A percentile compares a stretch with the other conserved stretches of the same genome.
Evolutionary conservation across 495 filamentous ascomycete genomes (phyloP).

Genomic region (Sordaria brevicollis): DNA sequence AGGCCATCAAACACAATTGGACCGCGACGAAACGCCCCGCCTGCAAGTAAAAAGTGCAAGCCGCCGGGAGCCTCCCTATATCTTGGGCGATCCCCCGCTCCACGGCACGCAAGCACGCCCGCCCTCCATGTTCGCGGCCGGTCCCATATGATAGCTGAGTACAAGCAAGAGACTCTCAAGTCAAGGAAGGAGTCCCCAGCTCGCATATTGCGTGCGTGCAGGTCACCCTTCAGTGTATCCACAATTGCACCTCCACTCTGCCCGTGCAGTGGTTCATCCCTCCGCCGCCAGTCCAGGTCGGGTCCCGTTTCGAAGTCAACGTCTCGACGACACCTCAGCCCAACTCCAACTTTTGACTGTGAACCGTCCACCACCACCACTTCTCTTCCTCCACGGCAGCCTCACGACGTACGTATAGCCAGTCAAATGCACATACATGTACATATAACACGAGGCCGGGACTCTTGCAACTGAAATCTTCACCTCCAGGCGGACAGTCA

Average conservation of each 20-base stretch:
- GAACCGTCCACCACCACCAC: not conserved
- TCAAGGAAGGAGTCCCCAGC: not conserved
- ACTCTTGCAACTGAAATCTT: not conserved
- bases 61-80: not conserved
- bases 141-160: no score
- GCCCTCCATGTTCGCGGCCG: not conserved
- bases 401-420: not conserved
- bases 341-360: no score
- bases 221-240: no score
- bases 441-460: not conserved
- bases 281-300: no score
- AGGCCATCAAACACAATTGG: not conserved
- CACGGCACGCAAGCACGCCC: no score
- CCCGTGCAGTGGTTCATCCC: not conserved
- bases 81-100: not conserved
- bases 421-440: no score
- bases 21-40: not conserved
- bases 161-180: no score
- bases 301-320: not conserved
- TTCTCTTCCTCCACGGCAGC: no score
- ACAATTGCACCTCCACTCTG: not conserved
- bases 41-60: no score
- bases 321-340: not conserved
- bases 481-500: not conserved
- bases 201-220: not conserved